Percentiles rank a stretch among this genome's conserved stretches.
Evolutionary conservation across 192 early-diverging fungal genomes (phyloP).

Genomic region (Coemansia erecta): DNA sequence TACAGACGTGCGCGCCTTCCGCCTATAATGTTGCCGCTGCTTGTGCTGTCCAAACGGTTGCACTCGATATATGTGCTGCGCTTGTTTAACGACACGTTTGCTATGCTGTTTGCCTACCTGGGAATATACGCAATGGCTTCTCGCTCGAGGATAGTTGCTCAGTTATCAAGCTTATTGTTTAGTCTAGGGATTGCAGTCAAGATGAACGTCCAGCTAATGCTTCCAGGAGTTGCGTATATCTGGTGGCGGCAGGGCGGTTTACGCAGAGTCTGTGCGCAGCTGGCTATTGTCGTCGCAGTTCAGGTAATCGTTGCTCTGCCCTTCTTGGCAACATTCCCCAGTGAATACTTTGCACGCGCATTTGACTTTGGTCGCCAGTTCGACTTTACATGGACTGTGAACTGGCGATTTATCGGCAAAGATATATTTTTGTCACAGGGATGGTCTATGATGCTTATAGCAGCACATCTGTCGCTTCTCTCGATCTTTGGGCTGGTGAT

Average conservation of each 20-base stretch:
- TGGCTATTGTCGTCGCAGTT: conserved; percentile 5
- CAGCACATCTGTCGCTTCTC: conserved; percentile 62
- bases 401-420: conserved; percentile 84
- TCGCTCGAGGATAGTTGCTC: conserved; percentile 40
- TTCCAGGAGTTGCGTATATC: conserved; percentile 76
- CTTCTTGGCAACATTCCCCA: conserved; percentile 57
- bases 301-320: conserved; percentile 63
- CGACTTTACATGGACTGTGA: conserved; percentile 91
- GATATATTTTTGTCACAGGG: conserved; percentile 61
- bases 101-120: conserved; percentile 80
- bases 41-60: conserved; percentile 77
- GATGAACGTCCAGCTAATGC: conserved; percentile 92
- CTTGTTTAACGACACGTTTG: conserved; percentile 90
- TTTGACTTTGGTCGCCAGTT: conserved; percentile 91
- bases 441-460: conserved; percentile 63
- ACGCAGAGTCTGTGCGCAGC: conserved; percentile 8
- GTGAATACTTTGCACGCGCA: conserved; percentile 68
- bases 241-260: conserved; percentile 38
- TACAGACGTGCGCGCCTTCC: conserved; percentile 66
- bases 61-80: conserved; percentile 93
- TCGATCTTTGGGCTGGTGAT: conserved; percentile 56
- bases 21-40: conserved; percentile 59
- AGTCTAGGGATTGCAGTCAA: conserved; percentile 87
- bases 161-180: conserved; percentile 19
- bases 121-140: conserved; percentile 62